Percentiles rank a stretch among this genome's conserved stretches.
Conservation (phyloP, 306 rosid species). For the Cucumis cinereus region DNA sequence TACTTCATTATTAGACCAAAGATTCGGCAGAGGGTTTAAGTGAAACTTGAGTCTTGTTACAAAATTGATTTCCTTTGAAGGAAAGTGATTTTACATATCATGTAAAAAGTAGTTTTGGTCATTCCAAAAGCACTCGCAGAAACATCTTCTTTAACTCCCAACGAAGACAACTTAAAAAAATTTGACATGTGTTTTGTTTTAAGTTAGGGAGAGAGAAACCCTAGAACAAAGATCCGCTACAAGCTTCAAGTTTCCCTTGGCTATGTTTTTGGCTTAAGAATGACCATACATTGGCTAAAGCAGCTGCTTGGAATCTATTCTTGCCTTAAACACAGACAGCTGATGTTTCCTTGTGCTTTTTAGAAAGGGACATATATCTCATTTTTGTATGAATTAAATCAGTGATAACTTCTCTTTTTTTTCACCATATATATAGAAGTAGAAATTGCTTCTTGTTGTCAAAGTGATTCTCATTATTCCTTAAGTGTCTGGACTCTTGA, state of each 20-base stretch:
- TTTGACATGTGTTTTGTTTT: too few species aligned
- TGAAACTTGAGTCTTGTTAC: too few species aligned
- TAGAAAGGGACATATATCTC: not conserved
- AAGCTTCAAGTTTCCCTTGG: not conserved
- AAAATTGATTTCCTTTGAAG: too few species aligned
- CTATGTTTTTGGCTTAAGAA: not conserved
- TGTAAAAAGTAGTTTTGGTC: too few species aligned
- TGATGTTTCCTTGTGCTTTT: not conserved
- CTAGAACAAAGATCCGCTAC: not conserved
- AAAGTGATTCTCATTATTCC: not conserved
- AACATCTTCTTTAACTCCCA: not conserved
- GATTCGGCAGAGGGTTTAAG: too few species aligned
- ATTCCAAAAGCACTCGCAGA: too few species aligned
- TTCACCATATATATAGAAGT: not conserved
- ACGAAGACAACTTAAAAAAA: too few species aligned
- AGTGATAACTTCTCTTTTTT: not conserved
- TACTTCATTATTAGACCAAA: too few species aligned
- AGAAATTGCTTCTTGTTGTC: not conserved
- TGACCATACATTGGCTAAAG: not conserved
- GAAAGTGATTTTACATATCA: too few species aligned
- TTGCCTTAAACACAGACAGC: not conserved
- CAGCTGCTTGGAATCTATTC: not conserved
- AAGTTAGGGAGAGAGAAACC: not conserved
- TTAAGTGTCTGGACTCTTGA: not conserved
- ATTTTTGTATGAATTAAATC: not conserved